Base-by-base conservation (phyloP, 2,329 filamentous ascomycete species). In the Zymoseptoria crescenta region DNA sequence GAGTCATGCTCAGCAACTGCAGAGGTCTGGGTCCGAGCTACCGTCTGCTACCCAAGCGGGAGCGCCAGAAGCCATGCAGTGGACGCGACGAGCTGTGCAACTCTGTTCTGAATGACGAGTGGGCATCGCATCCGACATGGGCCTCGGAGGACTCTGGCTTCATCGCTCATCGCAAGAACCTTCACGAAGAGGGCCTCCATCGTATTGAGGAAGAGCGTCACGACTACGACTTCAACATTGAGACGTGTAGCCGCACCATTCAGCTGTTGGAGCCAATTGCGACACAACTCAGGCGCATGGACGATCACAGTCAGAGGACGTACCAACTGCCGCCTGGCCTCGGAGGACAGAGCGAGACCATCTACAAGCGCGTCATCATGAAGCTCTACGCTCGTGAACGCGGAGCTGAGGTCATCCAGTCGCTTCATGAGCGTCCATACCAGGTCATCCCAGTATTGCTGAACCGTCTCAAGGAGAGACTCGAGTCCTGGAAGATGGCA, bases 41-140 rank as follows among this genome's bases (percentile, higher is more conserved):
- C 74, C 87, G 94, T 57, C 80, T 97, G 28, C 80, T 99, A 8
- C 94, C 94, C 0, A 94, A 93, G 75, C 81, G 91, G 58, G 94
- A 97, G 73, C 87, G 91, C 9, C 85, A 94, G 60, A 95, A 96
- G 77, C 85, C 88, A 0, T 99, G 94, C 77, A 94, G 90, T 70
- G 94, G 94, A 9, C 88, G 94, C 52, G 94, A 99, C 70, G 91
- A 96, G 73, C 86, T 99, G 66, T 99, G 94, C 76, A 87, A 90
- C 66, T 87, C 88, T 24, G 93, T 99, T 0, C 80, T 99, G 57
- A 99, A 99, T 65, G 94, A 99, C 67, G 90, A 96, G 66, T 99
- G 94, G 94, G 94, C 94, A 1, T 97, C 93, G 27, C 94, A 99
- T 75, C 94, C 94, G 3, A 99, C 94, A 0, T 99, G 94, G 94